These are phyloP conservation scores for Ophiocordyceps unilateralis DNA, from an alignment of 2,329 filamentous ascomycete genomes.

Conservation along the genomic window DNA sequence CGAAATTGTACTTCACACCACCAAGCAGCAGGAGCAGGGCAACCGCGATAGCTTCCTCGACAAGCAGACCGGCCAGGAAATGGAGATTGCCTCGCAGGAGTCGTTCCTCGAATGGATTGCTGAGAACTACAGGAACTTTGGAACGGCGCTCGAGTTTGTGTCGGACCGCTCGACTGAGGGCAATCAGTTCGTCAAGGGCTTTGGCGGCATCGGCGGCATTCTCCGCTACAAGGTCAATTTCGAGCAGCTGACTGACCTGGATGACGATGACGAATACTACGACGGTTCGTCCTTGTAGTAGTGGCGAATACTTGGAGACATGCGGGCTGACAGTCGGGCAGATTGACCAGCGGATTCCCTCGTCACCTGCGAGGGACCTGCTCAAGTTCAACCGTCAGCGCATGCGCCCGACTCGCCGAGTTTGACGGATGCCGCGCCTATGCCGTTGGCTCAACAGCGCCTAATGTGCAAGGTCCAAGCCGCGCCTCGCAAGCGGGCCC, in stretches of 20 bases:
- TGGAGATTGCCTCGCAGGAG: constrained; percentile 77
- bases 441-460: constrained; percentile 27
- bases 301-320: constrained; percentile 31
- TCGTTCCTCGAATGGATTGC: constrained; percentile 99
- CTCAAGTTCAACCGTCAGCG: constrained; percentile 40
- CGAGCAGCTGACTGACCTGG: constrained; percentile 88
- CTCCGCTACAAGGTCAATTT: constrained; percentile 99
- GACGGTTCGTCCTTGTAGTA: constrained; percentile 28
- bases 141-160: constrained; percentile 88
- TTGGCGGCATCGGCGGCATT: constrained; percentile 93
- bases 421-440: constrained; percentile 27
- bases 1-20: constrained; percentile 70
- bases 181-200: constrained; percentile 99
- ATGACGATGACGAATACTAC: constrained; percentile 93
- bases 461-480: constrained; percentile 28
- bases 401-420: constrained; percentile 21
- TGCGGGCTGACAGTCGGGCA: constrained; percentile 12
- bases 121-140: constrained; percentile 96
- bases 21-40: constrained; percentile 53
- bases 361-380: constrained; percentile 70
- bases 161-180: constrained; percentile 95
- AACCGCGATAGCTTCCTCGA: constrained; percentile 82
- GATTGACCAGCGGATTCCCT: constrained; percentile 87
- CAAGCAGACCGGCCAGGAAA: constrained; percentile 88
- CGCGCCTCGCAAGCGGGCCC: constrained; percentile 23